Evolutionary conservation across 116 monocot genomes (phyloP), one percentile per base, ranked within the genome.

Genomic region (Zostera marina): DNA sequence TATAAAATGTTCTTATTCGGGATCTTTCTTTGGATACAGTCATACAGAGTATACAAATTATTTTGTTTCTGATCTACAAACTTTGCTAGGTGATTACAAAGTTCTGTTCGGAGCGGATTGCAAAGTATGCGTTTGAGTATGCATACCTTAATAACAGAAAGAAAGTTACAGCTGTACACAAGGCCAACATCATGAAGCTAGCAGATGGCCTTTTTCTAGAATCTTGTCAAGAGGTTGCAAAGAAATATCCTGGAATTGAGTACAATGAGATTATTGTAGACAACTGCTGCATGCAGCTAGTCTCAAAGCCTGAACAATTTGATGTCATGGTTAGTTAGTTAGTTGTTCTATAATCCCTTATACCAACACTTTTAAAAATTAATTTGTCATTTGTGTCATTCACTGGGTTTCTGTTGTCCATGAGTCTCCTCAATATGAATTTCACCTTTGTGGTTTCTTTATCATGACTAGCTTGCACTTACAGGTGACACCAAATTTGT

Each of bases 141-240:
- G 82, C 91, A 6, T 91, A 91, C 69, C 77, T 92, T 13, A 92
- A 92, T 82, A 86, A 92, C 59, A 70, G 91, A 63, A 92, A 92
- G 80, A 85, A 77, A 64, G 86, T 86, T 14, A 92, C 91, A 17
- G 91, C 91, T 38, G 86, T 92, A 56, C 91, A 92, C 63, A 92
- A 91, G 59, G 85, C 91, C 44, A 91, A 91, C 65, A 91, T 91
- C 52, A 91, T 91, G 91, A 91, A 91, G 75, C 78, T 86, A 57
- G 91, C 91, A 57, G 91, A 92, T 76, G 91, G 86, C 44, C 66
- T 92, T 8, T 92, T 92, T 70, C 62, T 92, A 57, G 91, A 92
- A 77, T 92, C 86, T 66, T 92, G 91, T 53, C 86, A 86, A 52
- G 77, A 80, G 38, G 73, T 91, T 68, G 82, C 91, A 32, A 79